Evolutionary conservation across 2,329 filamentous ascomycete species (phyloP), one percentile per base, ranked within the genome.

Genomic region (Fusarium pininemorale): DNA sequence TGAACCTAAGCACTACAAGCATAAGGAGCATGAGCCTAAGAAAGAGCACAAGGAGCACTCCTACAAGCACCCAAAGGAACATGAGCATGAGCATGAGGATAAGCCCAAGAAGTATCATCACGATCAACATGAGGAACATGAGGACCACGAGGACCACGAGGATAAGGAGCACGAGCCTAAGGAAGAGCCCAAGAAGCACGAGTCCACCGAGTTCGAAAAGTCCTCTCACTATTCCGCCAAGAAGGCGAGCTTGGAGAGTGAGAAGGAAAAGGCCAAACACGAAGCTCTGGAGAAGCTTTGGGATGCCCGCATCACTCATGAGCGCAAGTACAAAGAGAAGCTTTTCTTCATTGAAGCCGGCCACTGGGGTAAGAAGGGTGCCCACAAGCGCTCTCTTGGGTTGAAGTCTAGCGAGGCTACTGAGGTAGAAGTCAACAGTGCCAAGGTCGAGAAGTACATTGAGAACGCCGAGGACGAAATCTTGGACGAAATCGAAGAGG

Each of bases 371-470:
- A 30, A 41, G 51, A 39, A 56, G 9, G 28, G 30, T 20, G n/a
- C 24, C 26, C n/a, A 51, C 39, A 71, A 71, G 67, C 69, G 69
- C 30, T 51, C 45, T 8, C 22, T 38, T 30, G 22, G 30, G 5
- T 18, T 32, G 20, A 12, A 56, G 28, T 15, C 56, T 24, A 14
- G 8, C 15, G 12, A 22, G 15, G 22, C 18, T n/a, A 53, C 58
- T 14, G n/a, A 22, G 11, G 35, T 55, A 16, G 67, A 70, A 35
- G 35, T 16, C 35, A 64, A 66, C 54, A 66, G 42, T 51, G 53
- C 47, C 26, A 66, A 70, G 54, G 61, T 71, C 28, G 57, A 72
- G 30, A 42, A 41, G 47, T 58, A 48, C 32, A 63, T 68, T 18
- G 42, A 58, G 20, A 22, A 45, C 15, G 54, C 68, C 28, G 68